Base-by-base conservation (phyloP, 345 rosid species). In the Moricandia arvensis region DNA sequence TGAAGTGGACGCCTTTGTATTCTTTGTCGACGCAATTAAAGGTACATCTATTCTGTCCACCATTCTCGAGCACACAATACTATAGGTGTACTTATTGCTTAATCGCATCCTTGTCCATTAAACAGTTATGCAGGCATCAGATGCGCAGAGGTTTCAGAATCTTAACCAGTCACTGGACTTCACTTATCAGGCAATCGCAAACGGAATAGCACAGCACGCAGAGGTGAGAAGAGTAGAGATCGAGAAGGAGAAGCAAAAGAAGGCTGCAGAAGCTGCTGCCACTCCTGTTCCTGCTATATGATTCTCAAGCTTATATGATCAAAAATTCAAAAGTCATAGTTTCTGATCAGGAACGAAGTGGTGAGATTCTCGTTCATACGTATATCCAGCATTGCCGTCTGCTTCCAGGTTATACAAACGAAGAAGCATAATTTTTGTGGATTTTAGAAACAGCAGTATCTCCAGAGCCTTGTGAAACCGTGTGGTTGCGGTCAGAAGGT, bases 1-100 rank as follows among this genome's bases (percentile, higher is more conserved):
- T 78, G 97, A 96, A 72, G 92, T 96, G n/a, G 99, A 96, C 78
- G 97, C 99, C 54, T 96, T 96, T 76, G 82, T 96, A 64, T 85
- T 86, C 87, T 96, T 96, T 75, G 93, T 88, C 54, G 99, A 96
- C 63, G 85, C 96, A 33, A 74, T 96, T 31, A n/a, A 93, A 86
- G 98, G 99, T 93, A 74, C 58, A 21, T 51, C 60, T 30, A n/a
- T 6, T 55, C 38, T 10, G 26, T 18, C 29, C 34, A 13, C 54
- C 47, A 47, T 13, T 65, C 26, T 58, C 9, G 21, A 34, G 29
- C 51, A 69, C 51, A 53, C 31, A 34, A 47, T 59, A 35, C 34
- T 24, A 5, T 7, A 54, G 6, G 6, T 64, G 55, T 64, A 58
- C 45, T 38, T 53, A 1, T 55, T 13, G 53, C 53, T n/a, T 47